Base-by-base conservation (phyloP, 2,329 filamentous ascomycete species). In the Emergomyces orientalis region DNA sequence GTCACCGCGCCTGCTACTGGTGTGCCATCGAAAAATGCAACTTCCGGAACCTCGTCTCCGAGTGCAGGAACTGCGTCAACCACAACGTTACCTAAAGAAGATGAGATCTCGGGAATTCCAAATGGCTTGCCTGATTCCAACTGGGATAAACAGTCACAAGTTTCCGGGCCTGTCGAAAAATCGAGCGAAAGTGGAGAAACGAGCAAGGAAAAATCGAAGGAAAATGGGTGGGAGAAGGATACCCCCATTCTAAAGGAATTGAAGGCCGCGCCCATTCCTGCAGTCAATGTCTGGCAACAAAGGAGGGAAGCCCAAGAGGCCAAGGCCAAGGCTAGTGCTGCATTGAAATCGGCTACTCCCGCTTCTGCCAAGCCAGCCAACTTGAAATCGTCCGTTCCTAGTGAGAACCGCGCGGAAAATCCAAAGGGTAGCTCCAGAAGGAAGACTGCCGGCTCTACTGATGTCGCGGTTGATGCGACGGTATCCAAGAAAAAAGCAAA, bases 201-300 rank as follows among this genome's bases (percentile, higher is more conserved):
- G 41, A 79, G 80, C 69, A 80, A 80, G 61, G 83, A 86, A 61
- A 77, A 80, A 66, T 76, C 81, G 57, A 76, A 79, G 61, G 77
- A 79, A 34, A 79, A 82, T 22, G 79, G 82, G 54, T 85, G 86
- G 67, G 84, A 86, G 69, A 84, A 84, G 67, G 82, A 83, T 64
- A 78, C 84, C 65, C 79, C 79, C 17, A 78, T 83, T 69, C 78
- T 85, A 54, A 76, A 79, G 65, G 83, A 88, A 69, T 80, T 96
- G 51, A 87, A 88, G 56, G 90, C 94, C 65, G 93, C 93, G 22
- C 88, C 91, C 37, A 81, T 89, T 52, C 94, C 94, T 0, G 75
- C 85, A 1, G 88, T 97, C 63, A 99, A 99, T 74, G 80, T 92
- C 65, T 99, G 94, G 93, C 84, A 87, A 66, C 86, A 92, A 76